These are phyloP conservation scores for Hemileia vastatrix DNA, from an alignment of 1,284 basidiomycete genomes.

Conservation along the genomic window DNA sequence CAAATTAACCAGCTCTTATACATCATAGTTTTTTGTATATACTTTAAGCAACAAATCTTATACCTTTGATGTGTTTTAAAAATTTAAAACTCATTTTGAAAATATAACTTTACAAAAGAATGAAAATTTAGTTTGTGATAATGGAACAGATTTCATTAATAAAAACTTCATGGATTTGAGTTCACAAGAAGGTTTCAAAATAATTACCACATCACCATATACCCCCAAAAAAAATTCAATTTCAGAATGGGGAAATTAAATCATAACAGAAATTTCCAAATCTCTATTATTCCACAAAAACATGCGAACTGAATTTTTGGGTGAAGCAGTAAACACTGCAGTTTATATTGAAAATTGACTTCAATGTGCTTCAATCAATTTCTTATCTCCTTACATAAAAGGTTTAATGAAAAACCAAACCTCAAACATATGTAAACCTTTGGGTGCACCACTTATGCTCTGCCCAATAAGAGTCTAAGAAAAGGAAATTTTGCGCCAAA, in stretches of 20 bases:
- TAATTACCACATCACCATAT: neutral
- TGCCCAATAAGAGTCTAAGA: no score
- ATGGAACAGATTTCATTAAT: constrained; percentile 9
- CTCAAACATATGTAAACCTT: neutral
- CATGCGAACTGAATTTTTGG: neutral
- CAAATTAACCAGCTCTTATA: no score
- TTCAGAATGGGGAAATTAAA: constrained; percentile 3
- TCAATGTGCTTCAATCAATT: neutral
- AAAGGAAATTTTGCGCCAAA: no score
- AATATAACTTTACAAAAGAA: no score
- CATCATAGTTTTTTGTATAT: no score
- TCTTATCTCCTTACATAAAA: neutral
- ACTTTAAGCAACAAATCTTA: no score
- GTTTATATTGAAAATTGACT: neutral
- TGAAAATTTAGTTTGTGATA: constrained; percentile 10
- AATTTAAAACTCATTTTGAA: no score
- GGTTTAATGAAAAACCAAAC: neutral
- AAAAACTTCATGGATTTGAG: neutral
- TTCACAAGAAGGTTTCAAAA: neutral
- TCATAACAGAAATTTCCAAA: neutral
- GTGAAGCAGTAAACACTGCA: neutral
- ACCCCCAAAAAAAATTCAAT: constrained; percentile 9
- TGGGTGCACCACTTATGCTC: no score
- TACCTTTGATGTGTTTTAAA: no score
- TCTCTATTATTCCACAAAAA: neutral